Evolutionary conservation across 2,329 filamentous ascomycete species (phyloP).

Genomic region (Hypoxylon sp.): DNA sequence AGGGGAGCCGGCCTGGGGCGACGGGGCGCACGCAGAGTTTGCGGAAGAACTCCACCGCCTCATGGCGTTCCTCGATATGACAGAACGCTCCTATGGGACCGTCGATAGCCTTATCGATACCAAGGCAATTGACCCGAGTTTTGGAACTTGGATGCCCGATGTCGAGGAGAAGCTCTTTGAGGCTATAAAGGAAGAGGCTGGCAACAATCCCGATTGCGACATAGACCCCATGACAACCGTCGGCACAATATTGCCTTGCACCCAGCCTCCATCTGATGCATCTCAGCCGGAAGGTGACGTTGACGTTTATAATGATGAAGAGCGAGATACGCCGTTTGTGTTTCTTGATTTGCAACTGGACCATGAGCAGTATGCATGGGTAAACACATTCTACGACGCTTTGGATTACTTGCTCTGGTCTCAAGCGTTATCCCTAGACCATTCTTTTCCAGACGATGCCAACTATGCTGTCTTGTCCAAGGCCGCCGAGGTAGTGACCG

Average conservation of each 20-base stretch:
- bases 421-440: slow-evolving; percentile 58
- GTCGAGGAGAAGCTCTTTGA: slow-evolving; percentile 62
- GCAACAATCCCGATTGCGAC: slow-evolving; percentile 42
- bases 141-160: slow-evolving; percentile 57
- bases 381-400: slow-evolving; percentile 64
- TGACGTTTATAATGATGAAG: slow-evolving; percentile 52
- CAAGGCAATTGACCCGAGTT: slow-evolving; percentile 54
- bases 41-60: slow-evolving; percentile 72
- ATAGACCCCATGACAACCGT: slow-evolving; percentile 47
- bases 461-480: slow-evolving; percentile 63
- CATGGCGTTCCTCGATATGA: slow-evolving; percentile 73
- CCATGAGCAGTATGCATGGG: slow-evolving; percentile 56
- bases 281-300: slow-evolving; percentile 24
- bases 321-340: slow-evolving; percentile 58
- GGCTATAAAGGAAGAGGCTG: slow-evolving; percentile 43
- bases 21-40: slow-evolving; percentile 58
- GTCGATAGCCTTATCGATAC: slow-evolving; percentile 63
- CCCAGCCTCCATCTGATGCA: slow-evolving; percentile 11
- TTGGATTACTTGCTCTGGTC: slow-evolving; percentile 66
- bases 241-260: slow-evolving; percentile 45
- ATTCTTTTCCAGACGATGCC: slow-evolving; percentile 54
- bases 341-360: slow-evolving; percentile 60
- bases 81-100: slow-evolving; percentile 72
- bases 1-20: slow-evolving; percentile 53
- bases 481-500: slow-evolving; percentile 65